A percentile compares a stretch with the other conserved stretches of the same genome.
Conservation (phyloP, 169 alveolate genomes). For the Theileria annulata region DNA sequence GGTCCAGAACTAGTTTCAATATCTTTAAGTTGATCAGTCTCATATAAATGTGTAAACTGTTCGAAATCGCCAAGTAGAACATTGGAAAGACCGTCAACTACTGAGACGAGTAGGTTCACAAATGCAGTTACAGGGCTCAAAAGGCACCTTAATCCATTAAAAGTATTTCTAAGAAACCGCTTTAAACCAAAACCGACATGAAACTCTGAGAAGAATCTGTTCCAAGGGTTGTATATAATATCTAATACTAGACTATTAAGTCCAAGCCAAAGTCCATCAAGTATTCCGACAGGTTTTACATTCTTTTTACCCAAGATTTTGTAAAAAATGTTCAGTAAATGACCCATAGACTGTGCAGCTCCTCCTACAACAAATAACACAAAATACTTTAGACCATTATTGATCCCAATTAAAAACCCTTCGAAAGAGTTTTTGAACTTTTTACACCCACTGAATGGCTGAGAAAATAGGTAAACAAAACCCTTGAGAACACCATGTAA, state of each 20-base stretch:
- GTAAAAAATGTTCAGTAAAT: conserved; percentile 82
- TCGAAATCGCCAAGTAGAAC: conserved; percentile 88
- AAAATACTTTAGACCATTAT: conserved; percentile 84
- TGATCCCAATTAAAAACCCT: conserved; percentile 84
- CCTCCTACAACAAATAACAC: conserved; percentile 86
- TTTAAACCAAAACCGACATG: conserved; percentile 66
- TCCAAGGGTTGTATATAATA: conserved; percentile 88
- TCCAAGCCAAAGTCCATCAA: conserved; percentile 88
- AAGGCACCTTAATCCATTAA: conserved; percentile 70
- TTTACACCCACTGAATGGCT: conserved; percentile 76
- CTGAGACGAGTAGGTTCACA: conserved; percentile 81
- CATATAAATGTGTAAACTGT: conserved; percentile 79
- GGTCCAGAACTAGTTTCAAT: neutral
- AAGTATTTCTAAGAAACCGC: conserved; percentile 32
- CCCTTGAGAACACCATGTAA: conserved; percentile 84
- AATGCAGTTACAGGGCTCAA: conserved; percentile 85
- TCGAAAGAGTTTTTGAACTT: conserved; percentile 76
- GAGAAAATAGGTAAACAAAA: conserved; percentile 71
- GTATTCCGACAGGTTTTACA: conserved; percentile 85
- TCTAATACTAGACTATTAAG: conserved; percentile 83
- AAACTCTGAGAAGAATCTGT: conserved; percentile 74
- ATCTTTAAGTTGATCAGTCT: conserved; percentile 55
- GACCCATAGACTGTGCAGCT: conserved; percentile 83
- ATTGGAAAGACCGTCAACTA: conserved; percentile 88
- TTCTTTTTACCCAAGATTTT: conserved; percentile 86